Evolutionary conservation across 108 stramenopile genomes (phyloP), one percentile per base, ranked within the genome.

Genomic region (Parmales sp.): DNA sequence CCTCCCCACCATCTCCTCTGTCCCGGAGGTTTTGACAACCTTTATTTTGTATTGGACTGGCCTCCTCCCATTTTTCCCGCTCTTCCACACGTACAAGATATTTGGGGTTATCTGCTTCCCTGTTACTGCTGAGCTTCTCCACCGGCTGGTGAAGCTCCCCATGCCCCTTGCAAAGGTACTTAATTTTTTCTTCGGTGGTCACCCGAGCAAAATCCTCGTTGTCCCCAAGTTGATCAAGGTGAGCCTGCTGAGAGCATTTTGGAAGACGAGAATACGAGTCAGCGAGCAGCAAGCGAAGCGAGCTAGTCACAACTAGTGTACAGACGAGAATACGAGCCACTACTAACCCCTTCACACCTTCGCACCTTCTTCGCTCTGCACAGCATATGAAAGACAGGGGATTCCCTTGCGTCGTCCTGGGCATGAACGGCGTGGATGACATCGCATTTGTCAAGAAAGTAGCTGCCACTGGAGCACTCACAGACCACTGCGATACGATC

Each of bases 361-460:
- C n/a, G n/a, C n/a, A n/a, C n/a, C n/a, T n/a, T n/a, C n/a, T n/a
- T n/a, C n/a, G n/a, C n/a, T n/a, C n/a, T n/a, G n/a, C n/a, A n/a
- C n/a, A n/a, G n/a, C 69, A 75, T 49, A 13, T 75, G 60, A 34
- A 64, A 5, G 34, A 34, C 37, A 63, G 74, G 43, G 74, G 74
- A 6, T 49, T 70, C 8, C 64, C 49, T 11, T 28, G 26, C 5
- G 65, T n/a, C 0, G 60, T 75, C 45, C 29, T 75, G 69, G 67
- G 67, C 4, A 48, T 68, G 1, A 68, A 68, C 48, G 67, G 50
- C 2, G 67, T 50, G 36, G 67, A 50, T 13, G 46, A 68, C 29
- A 45, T 68, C n/a, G n/a, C n/a, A n/a, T n/a, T n/a, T n/a, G n/a
- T n/a, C n/a, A n/a, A n/a, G n/a, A n/a, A n/a, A n/a, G n/a, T n/a